A percentile compares a stretch with the other conserved stretches of the same genome.
These are phyloP conservation scores for Phaeosphaeria sp. DNA, from an alignment of 2,329 filamentous ascomycete species.

Conservation along the genomic window DNA sequence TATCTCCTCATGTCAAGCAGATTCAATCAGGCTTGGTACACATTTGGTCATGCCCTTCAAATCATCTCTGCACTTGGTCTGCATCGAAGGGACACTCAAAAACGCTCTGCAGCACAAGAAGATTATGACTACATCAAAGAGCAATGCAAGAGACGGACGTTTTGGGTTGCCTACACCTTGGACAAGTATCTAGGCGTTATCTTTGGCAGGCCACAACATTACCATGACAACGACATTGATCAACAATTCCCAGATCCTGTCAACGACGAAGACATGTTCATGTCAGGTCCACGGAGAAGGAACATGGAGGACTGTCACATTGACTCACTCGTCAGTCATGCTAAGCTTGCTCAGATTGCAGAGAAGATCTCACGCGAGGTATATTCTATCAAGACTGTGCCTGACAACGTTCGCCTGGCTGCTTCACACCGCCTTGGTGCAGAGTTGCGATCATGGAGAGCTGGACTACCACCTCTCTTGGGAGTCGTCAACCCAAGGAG, in stretches of 20 bases:
- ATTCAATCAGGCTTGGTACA: slow-evolving; percentile 66
- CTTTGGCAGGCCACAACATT: slow-evolving; percentile 63
- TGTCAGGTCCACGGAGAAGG: slow-evolving; percentile 38
- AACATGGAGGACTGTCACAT: slow-evolving; percentile 57
- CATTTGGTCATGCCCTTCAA: slow-evolving; percentile 63
- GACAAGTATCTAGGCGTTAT: slow-evolving; percentile 68
- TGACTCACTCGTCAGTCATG: slow-evolving; percentile 57
- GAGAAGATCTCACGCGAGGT: slow-evolving; percentile 41
- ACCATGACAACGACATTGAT: slow-evolving; percentile 68
- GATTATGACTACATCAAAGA: slow-evolving; percentile 52
- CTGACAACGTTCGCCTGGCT: slow-evolving; percentile 44
- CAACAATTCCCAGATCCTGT: slow-evolving; percentile 63
- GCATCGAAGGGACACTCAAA: slow-evolving; percentile 47
- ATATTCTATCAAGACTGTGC: slow-evolving; percentile 42
- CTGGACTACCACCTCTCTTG: slow-evolving; percentile 52
- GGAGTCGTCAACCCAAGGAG: slow-evolving; percentile 54
- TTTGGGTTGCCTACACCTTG: slow-evolving; percentile 67
- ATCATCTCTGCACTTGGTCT: slow-evolving; percentile 55
- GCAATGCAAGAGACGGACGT: slow-evolving; percentile 64
- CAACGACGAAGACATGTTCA: slow-evolving; percentile 65
- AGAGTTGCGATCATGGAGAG: slow-evolving; percentile 44
- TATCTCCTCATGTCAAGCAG: slow-evolving; percentile 64
- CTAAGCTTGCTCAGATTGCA: slow-evolving; percentile 45
- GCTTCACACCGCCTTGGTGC: slow-evolving; percentile 49
- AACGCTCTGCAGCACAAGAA: slow-evolving; percentile 14